Evolutionary conservation across 2,329 filamentous ascomycete species (phyloP), one percentile per base, ranked within the genome.

Genomic region (Xylariaceae sp.): DNA sequence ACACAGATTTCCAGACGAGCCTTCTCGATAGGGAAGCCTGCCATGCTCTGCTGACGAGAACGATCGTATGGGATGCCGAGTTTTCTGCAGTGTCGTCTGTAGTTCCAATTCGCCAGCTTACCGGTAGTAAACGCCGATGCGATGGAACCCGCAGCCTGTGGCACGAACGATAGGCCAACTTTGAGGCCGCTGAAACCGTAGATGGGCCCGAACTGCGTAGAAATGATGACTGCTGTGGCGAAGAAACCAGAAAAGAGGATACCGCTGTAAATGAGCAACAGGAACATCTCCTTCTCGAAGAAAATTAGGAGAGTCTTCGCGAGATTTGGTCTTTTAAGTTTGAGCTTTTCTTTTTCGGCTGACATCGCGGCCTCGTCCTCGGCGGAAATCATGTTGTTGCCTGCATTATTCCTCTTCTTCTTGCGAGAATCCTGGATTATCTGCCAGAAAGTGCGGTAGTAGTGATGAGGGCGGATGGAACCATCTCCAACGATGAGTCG

Each of bases 71-170:
- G 59, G n/a, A 83, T 64, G 10, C 73, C 72, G 2, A 73, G 63
- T 2, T 64, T 65, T 10, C 61, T 60, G 16, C 79, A 79, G 42
- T 78, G 68, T 4, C 79, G 73, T 1, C 72, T 66, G 58, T 80
- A 85, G 54, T 82, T 83, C 67, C 73, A 75, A 57, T 85, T 82
- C 4, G 83, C 67, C 3, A 82, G 44, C 22, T 67, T 67, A 5
- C 80, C 76, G 16, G 65, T 62, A 12, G 58, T 49, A 20, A 63
- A 45, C 1, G 64, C 64, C 2, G 67, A 58, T 2, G 66, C 33
- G 14, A 66, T 57, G 36, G 64, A 65, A 4, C 67, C 68, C 12
- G 55, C 56, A 2, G 64, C 67, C 36, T 69, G 61, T 2, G 68
- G 68, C 6, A 68, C 34, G 43, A 65, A 68, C 55, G 66, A 61